Evolutionary conservation across 2,329 filamentous ascomycete species (phyloP), one percentile per base, ranked within the genome.

Genomic region (Aspergillus oerlinghausenensis): DNA sequence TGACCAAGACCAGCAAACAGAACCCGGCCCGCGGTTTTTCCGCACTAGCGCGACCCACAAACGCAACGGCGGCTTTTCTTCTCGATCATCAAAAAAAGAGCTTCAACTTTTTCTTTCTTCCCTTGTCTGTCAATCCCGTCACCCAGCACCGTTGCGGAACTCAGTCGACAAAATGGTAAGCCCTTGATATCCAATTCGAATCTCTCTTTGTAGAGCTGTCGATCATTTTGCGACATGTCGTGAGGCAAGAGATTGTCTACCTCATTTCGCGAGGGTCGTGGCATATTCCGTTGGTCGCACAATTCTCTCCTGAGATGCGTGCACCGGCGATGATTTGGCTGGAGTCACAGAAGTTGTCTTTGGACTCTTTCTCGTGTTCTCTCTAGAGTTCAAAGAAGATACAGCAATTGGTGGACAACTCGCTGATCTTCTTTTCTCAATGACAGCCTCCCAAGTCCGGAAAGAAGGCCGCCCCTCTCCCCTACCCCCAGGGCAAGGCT

Each of bases 341-440:
- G 82, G 82, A 83, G 80, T 69, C 75, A 74, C 67, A 67, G 67
- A 65, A 62, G 60, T 65, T 65, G 81, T 80, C 80, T 80, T 80
- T 80, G 84, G 81, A 82, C 64, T 45, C 61, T 72, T 66, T 73
- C 78, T 67, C 66, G 62, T 71, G 64, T 61, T 79, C 88, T 94
- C 90, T 88, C 81, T 95, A 95, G 91, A 96, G 91, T 88, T 89
- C 80, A 88, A 86, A 88, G 87, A 89, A 91, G 88, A 89, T 83
- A 75, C 78, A 83, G 82, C 70, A 69, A 64, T 86, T 87, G 84
- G 83, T 88, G 88, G 84, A 87, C 85, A 84, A 80, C 83, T 80
- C 78, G 88, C 92, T 97, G 89, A 75, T 90, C 91, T 96, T 89
- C 94, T 92, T 62, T 95, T 91, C 93, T 97, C 93, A 94, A 97